A percentile compares a stretch with the other conserved stretches of the same genome.
These are phyloP conservation scores for Trypanosoma conorhini DNA, from an alignment of 208 protist species.

Conservation along the genomic window DNA sequence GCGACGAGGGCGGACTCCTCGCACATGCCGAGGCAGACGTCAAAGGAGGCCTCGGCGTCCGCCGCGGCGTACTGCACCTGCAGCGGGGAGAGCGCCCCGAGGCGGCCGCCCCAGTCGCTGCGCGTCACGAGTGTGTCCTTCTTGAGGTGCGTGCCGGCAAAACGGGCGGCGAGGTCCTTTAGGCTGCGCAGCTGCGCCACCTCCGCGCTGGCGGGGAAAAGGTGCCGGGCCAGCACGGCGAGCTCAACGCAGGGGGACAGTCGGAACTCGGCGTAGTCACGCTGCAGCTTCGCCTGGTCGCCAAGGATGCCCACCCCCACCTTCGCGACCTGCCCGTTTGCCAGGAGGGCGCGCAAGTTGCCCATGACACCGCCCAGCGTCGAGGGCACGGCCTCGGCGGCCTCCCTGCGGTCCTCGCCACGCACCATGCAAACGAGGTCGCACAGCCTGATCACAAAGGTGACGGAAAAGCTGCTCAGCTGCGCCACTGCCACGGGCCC, in stretches of 20 bases:
- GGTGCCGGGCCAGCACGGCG: constrained; percentile 29
- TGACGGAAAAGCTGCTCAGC: constrained; percentile 44
- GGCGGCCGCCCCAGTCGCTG: constrained; percentile 57
- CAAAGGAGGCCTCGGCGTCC: constrained; percentile 63
- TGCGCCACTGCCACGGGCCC: constrained; percentile 56
- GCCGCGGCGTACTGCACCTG: constrained; percentile 59
- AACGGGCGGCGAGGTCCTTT: constrained; percentile 42
- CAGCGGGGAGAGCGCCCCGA: constrained; percentile 47
- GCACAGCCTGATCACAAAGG: constrained; percentile 46
- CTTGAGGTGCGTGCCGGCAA: constrained; percentile 32
- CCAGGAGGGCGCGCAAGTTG: constrained; percentile 31
- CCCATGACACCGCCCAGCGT: constrained; percentile 27
- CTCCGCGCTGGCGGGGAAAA: not conserved
- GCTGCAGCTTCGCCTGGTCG: constrained; percentile 51
- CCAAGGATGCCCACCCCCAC: constrained; percentile 58
- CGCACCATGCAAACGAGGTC: constrained; percentile 36
- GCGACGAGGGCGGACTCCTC: not conserved
- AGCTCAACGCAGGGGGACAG: constrained; percentile 46
- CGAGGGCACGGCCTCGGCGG: constrained; percentile 11
- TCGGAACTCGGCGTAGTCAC: constrained; percentile 36
- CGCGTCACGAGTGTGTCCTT: constrained; percentile 51
- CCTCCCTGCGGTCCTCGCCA: constrained; percentile 7
- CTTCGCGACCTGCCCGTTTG: constrained; percentile 32
- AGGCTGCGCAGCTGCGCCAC: constrained; percentile 29
- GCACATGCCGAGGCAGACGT: constrained; percentile 43